Conservation (phyloP, 169 alveolate genomes). For the Eimeria mitis region DNA sequence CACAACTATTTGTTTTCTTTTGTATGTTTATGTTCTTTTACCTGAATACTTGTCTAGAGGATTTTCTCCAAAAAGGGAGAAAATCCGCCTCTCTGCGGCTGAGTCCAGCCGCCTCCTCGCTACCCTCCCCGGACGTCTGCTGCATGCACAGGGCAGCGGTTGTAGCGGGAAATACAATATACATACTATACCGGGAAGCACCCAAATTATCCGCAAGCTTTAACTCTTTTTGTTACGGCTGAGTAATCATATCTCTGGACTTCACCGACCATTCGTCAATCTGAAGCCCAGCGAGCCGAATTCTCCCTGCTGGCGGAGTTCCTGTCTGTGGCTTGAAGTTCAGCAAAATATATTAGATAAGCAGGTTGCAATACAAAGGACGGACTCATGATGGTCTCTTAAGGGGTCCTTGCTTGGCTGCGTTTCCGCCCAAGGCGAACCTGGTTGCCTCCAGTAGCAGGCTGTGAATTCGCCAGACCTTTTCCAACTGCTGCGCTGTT, state of each 20-base stretch:
- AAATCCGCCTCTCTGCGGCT: background rate
- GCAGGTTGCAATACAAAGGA: too few species aligned
- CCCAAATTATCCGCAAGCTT: too few species aligned
- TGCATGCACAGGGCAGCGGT: conserved; percentile 10
- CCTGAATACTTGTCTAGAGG: background rate
- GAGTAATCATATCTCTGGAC: too few species aligned
- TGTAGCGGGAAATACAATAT: background rate
- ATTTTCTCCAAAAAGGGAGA: background rate
- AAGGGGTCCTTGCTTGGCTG: too few species aligned
- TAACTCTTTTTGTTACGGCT: background rate
- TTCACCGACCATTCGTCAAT: too few species aligned
- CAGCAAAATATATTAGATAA: too few species aligned
- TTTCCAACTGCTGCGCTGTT: too few species aligned
- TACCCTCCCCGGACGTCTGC: background rate
- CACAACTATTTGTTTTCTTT: background rate
- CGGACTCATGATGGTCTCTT: too few species aligned
- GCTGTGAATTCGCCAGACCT: background rate
- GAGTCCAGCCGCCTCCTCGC: background rate
- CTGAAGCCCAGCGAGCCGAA: too few species aligned
- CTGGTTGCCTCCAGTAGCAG: background rate
- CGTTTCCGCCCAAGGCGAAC: too few species aligned
- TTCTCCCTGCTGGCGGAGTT: too few species aligned
- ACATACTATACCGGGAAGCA: background rate
- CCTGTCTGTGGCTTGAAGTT: too few species aligned
- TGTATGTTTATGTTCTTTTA: background rate